phyloP scores from a whole-genome alignment of 805 yeast genomes.

The Pichia phayaonensis region DNA sequence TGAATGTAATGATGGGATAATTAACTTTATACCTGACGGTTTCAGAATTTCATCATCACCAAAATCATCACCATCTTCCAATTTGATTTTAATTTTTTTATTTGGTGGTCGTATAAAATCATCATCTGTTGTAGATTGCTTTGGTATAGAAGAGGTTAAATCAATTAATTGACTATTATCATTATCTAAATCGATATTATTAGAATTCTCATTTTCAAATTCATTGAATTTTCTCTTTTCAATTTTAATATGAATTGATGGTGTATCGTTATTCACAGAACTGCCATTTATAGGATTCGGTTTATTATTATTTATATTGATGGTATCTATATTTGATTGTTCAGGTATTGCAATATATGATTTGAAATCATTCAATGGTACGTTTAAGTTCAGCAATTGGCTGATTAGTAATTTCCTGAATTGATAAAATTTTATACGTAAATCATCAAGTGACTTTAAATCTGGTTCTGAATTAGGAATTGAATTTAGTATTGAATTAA shows the following conservation, averaged over 20 bases:
- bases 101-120: neutral
- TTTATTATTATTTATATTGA: too few species aligned
- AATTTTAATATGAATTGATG: constrained; percentile 1
- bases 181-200: neutral
- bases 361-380: neutral
- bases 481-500: neutral
- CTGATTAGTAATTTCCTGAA: neutral
- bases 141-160: neutral
- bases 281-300: too few species aligned
- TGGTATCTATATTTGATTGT: neutral
- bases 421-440: neutral
- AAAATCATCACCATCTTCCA: constrained; percentile 4
- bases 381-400: neutral
- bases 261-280: neutral
- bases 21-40: constrained; percentile 1
- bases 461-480: neutral
- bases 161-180: neutral
- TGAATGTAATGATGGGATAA: neutral
- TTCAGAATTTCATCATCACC: constrained; percentile 14
- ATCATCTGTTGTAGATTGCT: neutral
- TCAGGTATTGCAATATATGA: neutral
- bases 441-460: neutral
- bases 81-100: constrained; percentile 1
- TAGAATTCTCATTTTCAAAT: neutral
- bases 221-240: neutral